These are phyloP conservation scores for Penicillium sp. DNA, from an alignment of 2,329 filamentous ascomycete genomes.

Conservation along the genomic window DNA sequence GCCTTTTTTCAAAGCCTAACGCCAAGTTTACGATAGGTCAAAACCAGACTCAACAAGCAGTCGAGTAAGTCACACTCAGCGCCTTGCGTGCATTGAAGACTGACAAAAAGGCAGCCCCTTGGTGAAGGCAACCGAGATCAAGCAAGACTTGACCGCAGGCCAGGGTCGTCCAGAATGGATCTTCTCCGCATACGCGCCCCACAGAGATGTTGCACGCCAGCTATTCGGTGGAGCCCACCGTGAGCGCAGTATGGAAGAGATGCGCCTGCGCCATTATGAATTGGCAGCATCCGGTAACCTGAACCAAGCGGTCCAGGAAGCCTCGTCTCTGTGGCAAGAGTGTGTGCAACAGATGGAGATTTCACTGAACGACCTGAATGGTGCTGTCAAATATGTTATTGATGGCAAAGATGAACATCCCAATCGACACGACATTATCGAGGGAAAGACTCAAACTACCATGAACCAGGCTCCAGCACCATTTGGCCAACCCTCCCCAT, in stretches of 20 bases:
- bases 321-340: slow-evolving; percentile 57
- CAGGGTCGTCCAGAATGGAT: slow-evolving; percentile 77
- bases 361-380: slow-evolving; percentile 66
- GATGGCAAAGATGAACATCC: slow-evolving; percentile 68
- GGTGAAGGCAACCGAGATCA: slow-evolving; percentile 59
- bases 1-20: neutral
- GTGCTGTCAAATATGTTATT: slow-evolving; percentile 68
- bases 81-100: slow-evolving; percentile 4
- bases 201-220: slow-evolving; percentile 71
- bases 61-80: slow-evolving; percentile 22
- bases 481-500: slow-evolving; percentile 26
- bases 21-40: slow-evolving; percentile 9
- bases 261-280: slow-evolving; percentile 69
- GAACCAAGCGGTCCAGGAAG: slow-evolving; percentile 51
- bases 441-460: slow-evolving; percentile 29
- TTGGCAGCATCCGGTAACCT: slow-evolving; percentile 60
- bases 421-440: slow-evolving; percentile 62
- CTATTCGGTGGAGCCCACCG: slow-evolving; percentile 75
- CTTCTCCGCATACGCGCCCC: slow-evolving; percentile 80
- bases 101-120: slow-evolving; percentile 45
- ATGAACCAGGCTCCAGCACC: slow-evolving; percentile 6
- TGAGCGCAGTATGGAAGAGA: slow-evolving; percentile 86
- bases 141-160: slow-evolving; percentile 59
- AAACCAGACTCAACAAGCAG: slow-evolving; percentile 17
- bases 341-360: slow-evolving; percentile 69